Evolutionary conservation across 176 grass and related monocot species (phyloP), one percentile per base, ranked within the genome.

Genomic region (Ensete glaucum): DNA sequence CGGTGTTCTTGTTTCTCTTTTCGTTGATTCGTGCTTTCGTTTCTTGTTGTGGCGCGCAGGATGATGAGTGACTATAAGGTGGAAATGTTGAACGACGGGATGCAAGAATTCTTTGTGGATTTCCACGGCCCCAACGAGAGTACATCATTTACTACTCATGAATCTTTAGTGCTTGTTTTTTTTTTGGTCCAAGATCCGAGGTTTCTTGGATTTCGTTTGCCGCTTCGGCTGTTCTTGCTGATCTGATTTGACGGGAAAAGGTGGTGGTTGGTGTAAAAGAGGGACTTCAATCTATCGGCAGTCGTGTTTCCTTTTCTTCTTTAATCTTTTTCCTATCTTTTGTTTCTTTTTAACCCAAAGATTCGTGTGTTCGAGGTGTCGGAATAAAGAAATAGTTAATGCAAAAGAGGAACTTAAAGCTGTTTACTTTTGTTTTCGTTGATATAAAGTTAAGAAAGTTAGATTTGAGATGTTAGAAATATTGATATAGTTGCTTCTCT

Each of bases 51-150:
- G 9, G 50, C 20, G 72, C 69, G 56, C 81, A 96, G 93, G 89
- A 96, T 96, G 93, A 96, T 96, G 85, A 92, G 93, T 75, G 93
- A 96, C 82, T 96, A 96, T 62, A 96, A 92, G 89, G 93, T 96
- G 79, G 93, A 96, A 87, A 96, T 96, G 93, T 76, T 96, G 67
- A 96, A 96, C 82, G 93, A 96, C 67, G 93, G 93, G 89, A 96
- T 96, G 89, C 93, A 96, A 70, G 93, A 96, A 54, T 96, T 96
- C 84, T 92, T 86, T 53, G 93, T 96, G 54, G 83, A 90, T 72
- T 96, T 96, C 78, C 86, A 87, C 69, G 93, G 93, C 6, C 93
- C 93, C 8, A 86, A 77, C 52, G 93, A 89, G 79, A 96, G 93
- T 96, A 90, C 80, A 81, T 53, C 24, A 79, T 82, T 59, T 16